Evolutionary conservation across 176 grass and related monocot genomes (phyloP), one percentile per base, ranked within the genome.

Genomic region (Triticum urartu): DNA sequence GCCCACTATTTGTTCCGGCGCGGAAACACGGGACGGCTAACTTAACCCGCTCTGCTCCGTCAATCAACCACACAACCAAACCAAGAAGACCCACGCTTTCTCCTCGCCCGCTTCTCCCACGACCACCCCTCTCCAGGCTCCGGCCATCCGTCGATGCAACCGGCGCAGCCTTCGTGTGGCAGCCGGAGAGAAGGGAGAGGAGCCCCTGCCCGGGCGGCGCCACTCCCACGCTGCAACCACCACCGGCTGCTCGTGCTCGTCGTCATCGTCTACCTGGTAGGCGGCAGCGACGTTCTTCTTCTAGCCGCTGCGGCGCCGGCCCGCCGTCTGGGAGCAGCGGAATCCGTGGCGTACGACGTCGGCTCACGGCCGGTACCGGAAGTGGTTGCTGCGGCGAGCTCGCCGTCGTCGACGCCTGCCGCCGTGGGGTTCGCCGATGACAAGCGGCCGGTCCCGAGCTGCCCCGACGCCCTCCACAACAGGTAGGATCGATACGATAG

Each of bases 391-490:
- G 15, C 45, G 5, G 35, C 65, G 4, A 6, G 45, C 32, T 72
- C 67, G 7, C 33, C 70, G 26, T 21, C 74, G 0, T 60, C 72
- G 8, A 22, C 50, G 73, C 4, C 73, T 21, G 7, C 61, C 0
- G n/a, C 45, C n/a, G 21, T 39, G 33, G 21, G 69, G n/a, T 63
- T 85, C 48, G 21, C 2, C 50, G 85, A 84, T n/a, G 69, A 84
- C 62, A 91, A 91, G 81, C 89, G 89, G 45, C 85, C 30, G n/a
- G 69, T 88, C 30, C 89, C 89, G 45, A 91, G 89, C 89, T 70
- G 89, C 48, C 89, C 89, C 2, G 85, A 91, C 33, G 85, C 85
- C 1, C 89, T 91, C 5, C 89, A 91, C 81, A 91, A 91, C 76
- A 87, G 85, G 89, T 91, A 91, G 75, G 33, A 59, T 20, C 45